Conservation (phyloP, 2,329 filamentous ascomycete genomes). For the Exophiala bonariae region DNA sequence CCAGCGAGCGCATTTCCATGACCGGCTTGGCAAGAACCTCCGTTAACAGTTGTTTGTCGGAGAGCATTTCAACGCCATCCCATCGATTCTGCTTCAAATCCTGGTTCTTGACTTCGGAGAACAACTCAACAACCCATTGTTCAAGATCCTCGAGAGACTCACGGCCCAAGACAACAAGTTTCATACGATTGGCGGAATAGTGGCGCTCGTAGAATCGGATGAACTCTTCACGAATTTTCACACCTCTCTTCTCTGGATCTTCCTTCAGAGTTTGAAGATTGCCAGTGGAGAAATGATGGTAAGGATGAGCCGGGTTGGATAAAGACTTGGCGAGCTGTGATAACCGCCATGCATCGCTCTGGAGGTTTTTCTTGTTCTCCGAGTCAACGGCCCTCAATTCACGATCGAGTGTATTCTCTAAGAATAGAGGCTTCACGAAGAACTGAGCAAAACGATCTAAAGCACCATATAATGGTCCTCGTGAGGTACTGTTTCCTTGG, state of each 20-base stretch:
- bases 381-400: constrained; percentile 89
- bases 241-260: constrained; percentile 71
- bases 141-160: constrained; percentile 81
- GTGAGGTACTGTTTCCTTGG: constrained; percentile 17
- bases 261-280: constrained; percentile 85
- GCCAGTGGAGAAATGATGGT: constrained; percentile 87
- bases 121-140: constrained; percentile 79
- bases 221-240: constrained; percentile 87
- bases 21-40: constrained; percentile 89
- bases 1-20: constrained; percentile 79
- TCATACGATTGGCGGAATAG: constrained; percentile 93
- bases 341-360: constrained; percentile 84
- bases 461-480: constrained; percentile 70
- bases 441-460: constrained; percentile 93
- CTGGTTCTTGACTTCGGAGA: constrained; percentile 80
- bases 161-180: constrained; percentile 79
- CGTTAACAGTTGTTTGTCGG: constrained; percentile 61
- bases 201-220: constrained; percentile 87
- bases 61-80: constrained; percentile 60
- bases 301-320: constrained; percentile 85
- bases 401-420: constrained; percentile 79
- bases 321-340: constrained; percentile 85
- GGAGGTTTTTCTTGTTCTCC: constrained; percentile 96
- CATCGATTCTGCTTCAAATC: constrained; percentile 68
- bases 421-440: constrained; percentile 84